Conservation (phyloP, 2,329 filamentous ascomycete genomes). For the Zasmidium cellare region DNA sequence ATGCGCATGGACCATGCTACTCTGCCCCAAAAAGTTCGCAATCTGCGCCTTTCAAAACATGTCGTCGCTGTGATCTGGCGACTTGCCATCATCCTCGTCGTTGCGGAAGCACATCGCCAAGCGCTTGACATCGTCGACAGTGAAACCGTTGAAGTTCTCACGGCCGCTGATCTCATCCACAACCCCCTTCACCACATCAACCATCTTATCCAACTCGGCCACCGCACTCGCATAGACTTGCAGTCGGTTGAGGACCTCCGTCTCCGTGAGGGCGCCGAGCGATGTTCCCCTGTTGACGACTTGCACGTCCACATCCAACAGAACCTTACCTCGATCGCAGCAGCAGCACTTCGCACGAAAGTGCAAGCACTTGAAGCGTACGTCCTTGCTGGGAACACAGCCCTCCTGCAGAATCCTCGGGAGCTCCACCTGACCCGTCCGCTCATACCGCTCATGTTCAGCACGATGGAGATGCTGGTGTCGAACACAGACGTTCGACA, state of each 20-base stretch:
- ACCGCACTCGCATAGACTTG: neutral
- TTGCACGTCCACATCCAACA: neutral
- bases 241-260: neutral
- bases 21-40: too few species aligned
- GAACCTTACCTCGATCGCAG: constrained; percentile 1
- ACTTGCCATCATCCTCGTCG: neutral
- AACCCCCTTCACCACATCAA: neutral
- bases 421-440: constrained; percentile 3
- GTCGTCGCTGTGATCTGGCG: neutral
- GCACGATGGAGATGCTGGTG: constrained; percentile 2
- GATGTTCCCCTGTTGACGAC: neutral
- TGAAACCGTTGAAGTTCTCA: constrained; percentile 7
- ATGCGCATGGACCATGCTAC: too few species aligned
- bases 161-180: neutral
- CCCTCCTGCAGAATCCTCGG: neutral
- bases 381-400: neutral
- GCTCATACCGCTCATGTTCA: constrained; percentile 1
- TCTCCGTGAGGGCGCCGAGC: neutral
- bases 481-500: constrained; percentile 5
- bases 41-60: too few species aligned
- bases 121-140: constrained; percentile 1
- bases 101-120: constrained; percentile 5
- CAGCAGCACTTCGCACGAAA: constrained; percentile 9
- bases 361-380: constrained; percentile 5
- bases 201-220: constrained; percentile 5